phyloP scores from a whole-genome alignment of 768 basidiomycete species.

The Naganishia friedmannii region DNA sequence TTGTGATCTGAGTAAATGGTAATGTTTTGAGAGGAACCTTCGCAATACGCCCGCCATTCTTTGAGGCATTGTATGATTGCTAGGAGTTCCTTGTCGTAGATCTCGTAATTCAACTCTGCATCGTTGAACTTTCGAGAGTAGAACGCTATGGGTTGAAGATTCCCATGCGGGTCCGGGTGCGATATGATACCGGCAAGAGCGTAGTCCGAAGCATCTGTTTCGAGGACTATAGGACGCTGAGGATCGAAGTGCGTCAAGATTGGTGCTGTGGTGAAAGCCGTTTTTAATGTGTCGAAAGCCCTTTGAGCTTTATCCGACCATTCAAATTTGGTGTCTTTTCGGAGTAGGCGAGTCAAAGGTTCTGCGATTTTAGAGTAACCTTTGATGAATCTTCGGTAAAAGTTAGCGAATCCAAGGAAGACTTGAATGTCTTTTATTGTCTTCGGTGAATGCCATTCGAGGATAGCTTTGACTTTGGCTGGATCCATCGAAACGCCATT shows the following conservation, averaged over 20 bases:
- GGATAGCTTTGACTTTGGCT: constrained; percentile 54
- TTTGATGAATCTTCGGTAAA: constrained; percentile 40
- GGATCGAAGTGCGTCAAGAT: constrained; percentile 27
- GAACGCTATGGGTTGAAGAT: constrained; percentile 31
- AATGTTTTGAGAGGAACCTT: background rate
- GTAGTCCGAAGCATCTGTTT: constrained; percentile 28
- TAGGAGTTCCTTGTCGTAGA: constrained; percentile 59
- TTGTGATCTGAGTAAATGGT: constrained; percentile 21
- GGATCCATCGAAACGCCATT: constrained; percentile 50
- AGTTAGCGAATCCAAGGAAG: constrained; percentile 42
- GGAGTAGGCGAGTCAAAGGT: constrained; percentile 33
- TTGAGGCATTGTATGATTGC: constrained; percentile 53
- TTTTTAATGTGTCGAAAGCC: constrained; percentile 34
- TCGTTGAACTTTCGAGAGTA: constrained; percentile 33
- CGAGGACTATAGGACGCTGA: background rate
- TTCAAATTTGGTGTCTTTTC: constrained; percentile 20
- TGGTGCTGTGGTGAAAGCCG: constrained; percentile 30
- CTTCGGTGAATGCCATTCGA: constrained; percentile 37
- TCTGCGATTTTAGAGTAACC: constrained; percentile 33
- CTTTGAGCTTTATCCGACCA: background rate
- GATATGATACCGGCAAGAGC: constrained; percentile 17
- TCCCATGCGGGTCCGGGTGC: constrained; percentile 10
- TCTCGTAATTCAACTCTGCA: constrained; percentile 57
- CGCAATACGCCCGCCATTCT: constrained; percentile 13
- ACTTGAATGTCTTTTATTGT: constrained; percentile 32